phyloP scores from a whole-genome alignment of 1,139 yeast species.

The Candida sp. region DNA sequence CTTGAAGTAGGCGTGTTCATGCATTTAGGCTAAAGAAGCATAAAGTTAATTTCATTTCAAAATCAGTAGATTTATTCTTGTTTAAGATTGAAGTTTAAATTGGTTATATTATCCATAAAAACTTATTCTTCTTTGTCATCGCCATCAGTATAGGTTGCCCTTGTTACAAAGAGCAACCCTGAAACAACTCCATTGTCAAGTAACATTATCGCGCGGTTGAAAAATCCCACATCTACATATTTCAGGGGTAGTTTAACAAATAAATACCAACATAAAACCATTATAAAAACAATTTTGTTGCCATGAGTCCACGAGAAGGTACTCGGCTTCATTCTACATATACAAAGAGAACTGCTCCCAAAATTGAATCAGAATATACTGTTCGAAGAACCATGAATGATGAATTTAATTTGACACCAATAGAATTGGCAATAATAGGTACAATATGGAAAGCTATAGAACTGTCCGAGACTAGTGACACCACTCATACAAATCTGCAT shows the following conservation, averaged over 20 bases:
- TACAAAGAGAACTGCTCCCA: neutral
- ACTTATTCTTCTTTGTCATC: neutral
- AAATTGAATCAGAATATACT: neutral
- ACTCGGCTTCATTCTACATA: neutral
- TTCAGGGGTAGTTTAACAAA: neutral
- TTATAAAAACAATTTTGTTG: neutral
- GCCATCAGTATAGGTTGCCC: neutral
- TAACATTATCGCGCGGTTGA: neutral
- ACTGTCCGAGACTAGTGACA: neutral
- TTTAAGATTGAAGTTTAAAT: neutral
- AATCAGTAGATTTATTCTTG: neutral
- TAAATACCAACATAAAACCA: neutral
- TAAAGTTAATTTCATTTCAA: too few relatives aligned
- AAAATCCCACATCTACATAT: neutral
- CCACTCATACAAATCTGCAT: neutral
- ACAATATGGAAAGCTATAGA: constrained; percentile 2
- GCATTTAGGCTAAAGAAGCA: neutral
- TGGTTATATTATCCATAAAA: neutral
- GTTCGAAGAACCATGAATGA: neutral
- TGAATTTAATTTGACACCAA: constrained; percentile 1
- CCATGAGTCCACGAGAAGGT: neutral
- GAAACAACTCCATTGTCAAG: neutral
- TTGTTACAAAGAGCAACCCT: neutral
- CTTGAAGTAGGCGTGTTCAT: neutral
- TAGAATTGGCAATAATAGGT: neutral